Evolutionary conservation across 371 early-diverging fungal genomes (phyloP).

Genomic region (Capillidium rhysosporum): DNA sequence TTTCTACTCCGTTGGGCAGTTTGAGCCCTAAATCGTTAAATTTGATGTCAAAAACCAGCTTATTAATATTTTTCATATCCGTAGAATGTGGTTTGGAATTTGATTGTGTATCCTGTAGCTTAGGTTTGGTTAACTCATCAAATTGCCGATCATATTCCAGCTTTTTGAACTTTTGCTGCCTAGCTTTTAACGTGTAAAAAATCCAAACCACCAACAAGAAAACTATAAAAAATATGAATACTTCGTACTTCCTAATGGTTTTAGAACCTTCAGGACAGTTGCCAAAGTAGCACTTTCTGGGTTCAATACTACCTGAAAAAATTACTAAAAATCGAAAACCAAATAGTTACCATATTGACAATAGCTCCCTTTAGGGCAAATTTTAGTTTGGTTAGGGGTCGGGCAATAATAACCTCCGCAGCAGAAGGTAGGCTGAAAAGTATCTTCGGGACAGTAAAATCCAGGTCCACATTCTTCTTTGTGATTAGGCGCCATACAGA

Average conservation of each 20-base stretch:
- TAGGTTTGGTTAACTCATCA: background rate
- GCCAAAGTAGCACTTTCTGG: background rate
- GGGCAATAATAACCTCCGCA: constrained; percentile 24
- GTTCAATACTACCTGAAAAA: background rate
- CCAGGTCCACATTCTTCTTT: constrained; percentile 7
- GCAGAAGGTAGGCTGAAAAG: constrained; percentile 24
- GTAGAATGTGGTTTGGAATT: background rate
- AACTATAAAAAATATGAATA: constrained; percentile 3
- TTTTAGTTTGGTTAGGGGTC: constrained; percentile 10
- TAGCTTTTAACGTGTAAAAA: background rate
- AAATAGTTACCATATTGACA: constrained; percentile 12
- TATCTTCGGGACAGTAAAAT: constrained; percentile 20
- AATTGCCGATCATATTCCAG: constrained; percentile 11
- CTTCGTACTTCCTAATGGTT: background rate
- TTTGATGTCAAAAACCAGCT: constrained; percentile 18
- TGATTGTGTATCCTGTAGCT: background rate
- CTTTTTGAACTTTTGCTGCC: background rate
- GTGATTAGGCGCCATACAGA: constrained; percentile 7
- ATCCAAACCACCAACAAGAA: constrained; percentile 4
- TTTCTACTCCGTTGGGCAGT: constrained; percentile 26
- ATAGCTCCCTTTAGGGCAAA: constrained; percentile 19
- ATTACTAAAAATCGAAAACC: background rate
- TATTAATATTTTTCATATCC: constrained; percentile 7
- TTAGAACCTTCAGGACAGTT: constrained; percentile 6
- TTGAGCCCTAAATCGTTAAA: constrained; percentile 29